Conservation (phyloP, 768 basidiomycete genomes). For the Dentipellis sp. region DNA sequence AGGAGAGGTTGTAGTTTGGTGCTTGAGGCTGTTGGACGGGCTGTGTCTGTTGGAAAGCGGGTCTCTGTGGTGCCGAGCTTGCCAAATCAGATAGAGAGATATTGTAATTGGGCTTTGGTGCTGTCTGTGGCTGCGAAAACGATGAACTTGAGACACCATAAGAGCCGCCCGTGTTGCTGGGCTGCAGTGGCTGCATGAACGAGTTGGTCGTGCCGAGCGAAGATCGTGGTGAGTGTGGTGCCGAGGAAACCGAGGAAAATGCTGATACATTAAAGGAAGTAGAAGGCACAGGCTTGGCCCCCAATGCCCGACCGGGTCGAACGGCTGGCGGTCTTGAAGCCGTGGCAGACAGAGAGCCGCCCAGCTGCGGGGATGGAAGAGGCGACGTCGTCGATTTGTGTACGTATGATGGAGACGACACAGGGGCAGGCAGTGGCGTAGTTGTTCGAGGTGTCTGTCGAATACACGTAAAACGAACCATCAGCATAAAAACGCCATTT, state of each 20-base stretch:
- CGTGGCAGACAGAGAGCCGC: conserved; percentile 9
- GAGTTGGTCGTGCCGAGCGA: conserved; percentile 4
- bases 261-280: conserved; percentile 25
- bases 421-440: neutral
- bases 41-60: too few relatives aligned
- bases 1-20: neutral
- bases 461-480: neutral
- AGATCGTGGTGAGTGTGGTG: conserved; percentile 4
- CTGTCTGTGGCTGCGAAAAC: neutral
- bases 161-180: conserved; percentile 6
- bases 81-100: conserved; percentile 28
- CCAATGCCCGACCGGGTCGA: conserved; percentile 21
- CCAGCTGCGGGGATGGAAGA: conserved; percentile 12
- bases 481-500: neutral
- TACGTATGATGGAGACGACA: neutral
- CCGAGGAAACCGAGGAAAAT: conserved; percentile 17
- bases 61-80: too few relatives aligned
- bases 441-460: neutral
- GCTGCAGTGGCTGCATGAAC: conserved; percentile 17
- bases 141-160: conserved; percentile 10
- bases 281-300: conserved; percentile 26
- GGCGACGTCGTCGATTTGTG: conserved; percentile 11
- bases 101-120: conserved; percentile 48
- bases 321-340: conserved; percentile 2
- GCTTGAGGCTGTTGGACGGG: neutral